phyloP scores from a whole-genome alignment of 768 basidiomycete genomes.

The Suillus clintonianus region DNA sequence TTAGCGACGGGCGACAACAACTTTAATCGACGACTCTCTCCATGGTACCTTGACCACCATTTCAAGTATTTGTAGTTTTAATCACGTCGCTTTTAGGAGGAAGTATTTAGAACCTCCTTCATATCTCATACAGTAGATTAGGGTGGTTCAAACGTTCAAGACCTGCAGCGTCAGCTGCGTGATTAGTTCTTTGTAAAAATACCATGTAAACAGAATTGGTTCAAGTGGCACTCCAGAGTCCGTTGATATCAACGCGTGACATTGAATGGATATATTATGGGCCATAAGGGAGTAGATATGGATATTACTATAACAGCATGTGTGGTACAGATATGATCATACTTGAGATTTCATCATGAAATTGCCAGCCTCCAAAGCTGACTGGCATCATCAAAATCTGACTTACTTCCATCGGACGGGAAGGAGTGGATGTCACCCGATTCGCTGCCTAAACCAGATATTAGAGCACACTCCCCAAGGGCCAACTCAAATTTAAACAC shows the following conservation, averaged over 20 bases:
- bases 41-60: background rate
- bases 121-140: background rate
- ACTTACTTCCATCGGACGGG: conserved; percentile 26
- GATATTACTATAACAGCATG: background rate
- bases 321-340: background rate
- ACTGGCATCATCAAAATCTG: conserved; percentile 30
- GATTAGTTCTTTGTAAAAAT: background rate
- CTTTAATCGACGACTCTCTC: background rate
- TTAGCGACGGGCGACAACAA: conserved; percentile 41
- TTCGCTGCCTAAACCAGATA: conserved; percentile 41
- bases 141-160: background rate
- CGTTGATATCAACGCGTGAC: background rate
- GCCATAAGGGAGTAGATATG: background rate
- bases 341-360: conserved; percentile 27
- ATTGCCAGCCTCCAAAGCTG: conserved; percentile 38
- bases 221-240: background rate
- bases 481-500: conserved; percentile 27
- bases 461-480: conserved; percentile 2
- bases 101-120: background rate
- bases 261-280: background rate
- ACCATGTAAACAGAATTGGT: background rate
- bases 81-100: background rate
- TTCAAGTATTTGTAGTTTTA: background rate
- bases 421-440: conserved; percentile 43
- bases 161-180: background rate